These are phyloP conservation scores for Gaeumannomyces sp. DNA, from an alignment of 2,329 filamentous ascomycete species.

Conservation along the genomic window DNA sequence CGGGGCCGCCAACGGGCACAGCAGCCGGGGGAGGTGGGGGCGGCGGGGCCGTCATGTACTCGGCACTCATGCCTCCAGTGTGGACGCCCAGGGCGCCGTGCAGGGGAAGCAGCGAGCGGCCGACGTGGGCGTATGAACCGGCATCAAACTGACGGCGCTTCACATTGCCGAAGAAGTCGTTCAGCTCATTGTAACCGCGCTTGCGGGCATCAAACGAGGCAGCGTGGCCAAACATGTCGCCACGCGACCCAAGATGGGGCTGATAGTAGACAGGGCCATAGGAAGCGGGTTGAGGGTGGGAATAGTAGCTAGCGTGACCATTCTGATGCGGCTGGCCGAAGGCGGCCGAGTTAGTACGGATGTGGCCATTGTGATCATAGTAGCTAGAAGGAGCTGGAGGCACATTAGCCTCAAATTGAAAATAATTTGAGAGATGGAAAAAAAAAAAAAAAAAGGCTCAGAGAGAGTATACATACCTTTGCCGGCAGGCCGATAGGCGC, in stretches of 20 bases:
- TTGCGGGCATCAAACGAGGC: conserved; percentile 63
- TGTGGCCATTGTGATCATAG: conserved; percentile 60
- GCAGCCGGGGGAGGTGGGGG: conserved; percentile 24
- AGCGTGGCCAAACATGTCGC: conserved; percentile 48
- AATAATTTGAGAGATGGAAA: conserved; percentile 17
- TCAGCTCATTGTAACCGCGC: conserved; percentile 79
- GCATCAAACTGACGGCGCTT: conserved; percentile 89
- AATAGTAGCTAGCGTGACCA: conserved; percentile 54
- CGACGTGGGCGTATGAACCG: conserved; percentile 82
- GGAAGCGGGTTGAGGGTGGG: conserved; percentile 47
- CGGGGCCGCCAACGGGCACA: conserved; percentile 45
- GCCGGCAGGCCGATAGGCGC: conserved; percentile 44
- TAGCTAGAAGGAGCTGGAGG: conserved; percentile 48
- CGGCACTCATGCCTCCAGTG: conserved; percentile 43
- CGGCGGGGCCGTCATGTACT: conserved; percentile 43
- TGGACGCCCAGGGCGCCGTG: conserved; percentile 64
- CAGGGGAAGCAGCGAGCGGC: conserved; percentile 77
- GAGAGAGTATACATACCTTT: conserved; percentile 40
- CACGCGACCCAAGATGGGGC: conserved; percentile 46
- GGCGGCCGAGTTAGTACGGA: conserved; percentile 48
- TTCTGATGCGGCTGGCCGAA: conserved; percentile 51
- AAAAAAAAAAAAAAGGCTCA: conserved; percentile 6
- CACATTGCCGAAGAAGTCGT: conserved; percentile 89
- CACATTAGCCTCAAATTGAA: conserved; percentile 34
- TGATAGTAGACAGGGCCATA: conserved; percentile 76